These are phyloP conservation scores for Alternaria arbusti DNA, from an alignment of 2,329 filamentous ascomycete genomes.

Conservation along the genomic window DNA sequence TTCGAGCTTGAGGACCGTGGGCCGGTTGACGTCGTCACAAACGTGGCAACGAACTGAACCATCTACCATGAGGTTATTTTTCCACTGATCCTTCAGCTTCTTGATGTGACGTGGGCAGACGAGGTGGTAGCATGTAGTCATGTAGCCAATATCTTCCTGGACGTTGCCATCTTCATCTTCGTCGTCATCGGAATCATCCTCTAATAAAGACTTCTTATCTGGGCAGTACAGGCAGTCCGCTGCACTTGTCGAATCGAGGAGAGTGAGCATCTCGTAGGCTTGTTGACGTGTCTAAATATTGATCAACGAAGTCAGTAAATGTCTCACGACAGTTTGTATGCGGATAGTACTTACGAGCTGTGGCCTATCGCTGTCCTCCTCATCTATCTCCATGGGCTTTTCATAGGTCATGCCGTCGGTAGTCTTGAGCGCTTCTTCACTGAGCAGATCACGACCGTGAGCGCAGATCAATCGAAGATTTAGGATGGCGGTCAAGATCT, in stretches of 20 bases:
- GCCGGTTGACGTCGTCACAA: conserved; percentile 69
- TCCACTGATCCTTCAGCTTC: conserved; percentile 62
- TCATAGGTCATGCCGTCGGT: conserved; percentile 82
- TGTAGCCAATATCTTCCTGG: conserved; percentile 70
- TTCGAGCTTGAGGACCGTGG: conserved; percentile 72
- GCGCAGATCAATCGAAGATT: conserved; percentile 89
- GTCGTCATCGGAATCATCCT: conserved; percentile 45
- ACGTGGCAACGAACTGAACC: conserved; percentile 68
- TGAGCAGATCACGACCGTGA: conserved; percentile 89
- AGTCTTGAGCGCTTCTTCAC: conserved; percentile 78
- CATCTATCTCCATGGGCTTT: conserved; percentile 87
- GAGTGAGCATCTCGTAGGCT: conserved; percentile 82
- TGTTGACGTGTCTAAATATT: conserved; percentile 62
- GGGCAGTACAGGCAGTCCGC: conserved; percentile 72
- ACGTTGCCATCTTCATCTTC: conserved; percentile 59
- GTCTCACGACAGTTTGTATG: not conserved
- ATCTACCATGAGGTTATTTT: conserved; percentile 49
- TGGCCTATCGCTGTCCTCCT: conserved; percentile 69
- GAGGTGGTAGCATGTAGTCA: conserved; percentile 88
- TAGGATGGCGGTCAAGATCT: conserved; percentile 89
- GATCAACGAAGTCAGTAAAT: not conserved
- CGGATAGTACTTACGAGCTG: conserved; percentile 51
- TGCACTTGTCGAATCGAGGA: conserved; percentile 82
- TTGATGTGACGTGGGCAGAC: conserved; percentile 78
- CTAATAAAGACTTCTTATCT: conserved; percentile 62